Evolutionary conservation across 1,284 basidiomycete genomes (phyloP).

Genomic region (Trametes versicolor): DNA sequence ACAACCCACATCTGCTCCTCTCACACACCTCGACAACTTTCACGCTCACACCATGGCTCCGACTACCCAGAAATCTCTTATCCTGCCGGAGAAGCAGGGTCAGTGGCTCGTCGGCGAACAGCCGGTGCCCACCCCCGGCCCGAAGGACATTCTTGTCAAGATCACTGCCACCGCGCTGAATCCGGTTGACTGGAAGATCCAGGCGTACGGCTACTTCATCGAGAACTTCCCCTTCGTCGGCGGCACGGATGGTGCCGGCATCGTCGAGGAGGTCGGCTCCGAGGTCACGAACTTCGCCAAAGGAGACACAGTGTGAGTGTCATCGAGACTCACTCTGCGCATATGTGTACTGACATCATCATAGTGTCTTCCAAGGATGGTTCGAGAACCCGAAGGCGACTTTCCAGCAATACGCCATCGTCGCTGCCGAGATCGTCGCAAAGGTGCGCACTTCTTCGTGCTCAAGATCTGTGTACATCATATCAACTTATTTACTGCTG

Average conservation of each 20-base stretch:
- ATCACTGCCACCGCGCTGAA: constrained; percentile 47
- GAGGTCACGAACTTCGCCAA: constrained; percentile 52
- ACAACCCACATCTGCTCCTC: not conserved
- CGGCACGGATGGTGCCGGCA: constrained; percentile 59
- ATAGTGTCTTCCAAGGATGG: constrained; percentile 43
- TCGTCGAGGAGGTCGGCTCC: constrained; percentile 55
- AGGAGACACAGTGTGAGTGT: constrained; percentile 58
- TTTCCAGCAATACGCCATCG: constrained; percentile 48
- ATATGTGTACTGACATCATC: not conserved
- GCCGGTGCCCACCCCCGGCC: constrained; percentile 26
- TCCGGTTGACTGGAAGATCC: constrained; percentile 53
- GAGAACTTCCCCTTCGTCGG: constrained; percentile 48
- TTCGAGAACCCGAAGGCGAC: constrained; percentile 33
- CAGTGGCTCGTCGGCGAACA: constrained; percentile 19
- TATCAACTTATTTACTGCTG: not conserved
- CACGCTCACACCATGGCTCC: constrained; percentile 8
- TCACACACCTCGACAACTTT: not conserved
- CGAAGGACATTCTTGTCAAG: constrained; percentile 48
- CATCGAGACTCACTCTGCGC: not conserved
- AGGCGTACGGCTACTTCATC: constrained; percentile 38
- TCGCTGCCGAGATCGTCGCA: constrained; percentile 41
- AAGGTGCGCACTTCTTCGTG: constrained; percentile 38
- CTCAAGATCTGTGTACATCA: no score
- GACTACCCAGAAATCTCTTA: constrained; percentile 24
- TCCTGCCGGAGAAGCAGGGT: constrained; percentile 27